Evolutionary conservation across 2,329 filamentous ascomycete species (phyloP), one percentile per base, ranked within the genome.

Genomic region (Ascochyta koolunga): DNA sequence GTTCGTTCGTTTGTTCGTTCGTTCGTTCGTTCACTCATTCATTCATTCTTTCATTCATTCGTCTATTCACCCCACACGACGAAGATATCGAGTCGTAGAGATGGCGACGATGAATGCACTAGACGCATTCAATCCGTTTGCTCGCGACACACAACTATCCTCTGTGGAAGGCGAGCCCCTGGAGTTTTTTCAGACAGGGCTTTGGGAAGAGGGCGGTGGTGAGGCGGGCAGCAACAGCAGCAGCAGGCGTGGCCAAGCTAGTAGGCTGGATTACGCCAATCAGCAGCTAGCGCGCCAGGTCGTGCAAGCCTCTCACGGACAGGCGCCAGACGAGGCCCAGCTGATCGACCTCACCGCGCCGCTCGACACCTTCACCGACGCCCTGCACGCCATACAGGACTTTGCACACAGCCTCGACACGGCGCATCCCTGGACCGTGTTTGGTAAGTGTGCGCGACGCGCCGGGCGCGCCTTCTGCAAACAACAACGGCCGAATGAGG

Each of bases 271-370:
- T 25, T 44, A 39, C 11, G 40, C 51, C 51, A 54, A 54, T 54
- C 51, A 54, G 39, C 45, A n/a, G 36, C 46, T 56, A 56, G 53
- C 53, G 60, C 48, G 31, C 52, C 45, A 33, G 7, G 32, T 22
- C 19, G 48, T 45, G 40, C 58, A 54, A 61, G 58, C 46, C 53
- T 62, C 60, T 64, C 40, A 45, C 50, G 42, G 35, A 41, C 41
- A 53, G 49, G 48, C 22, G 38, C 46, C 44, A 40, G 47, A 32
- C 22, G 32, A 24, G 37, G 15, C 27, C 32, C 50, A 37, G 50
- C 43, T 18, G 36, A 19, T 19, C 18, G 42, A 48, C 33, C 29
- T 49, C 49, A 41, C 49, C 31, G 39, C 45, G 46, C 38, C 15
- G 51, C 22, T 42, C 48, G 52, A 39, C 42, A 15, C 35, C 41